Evolutionary conservation across 495 filamentous ascomycete genomes (phyloP), one percentile per base, ranked within the genome.

Genomic region (Aspergillus ostianus): DNA sequence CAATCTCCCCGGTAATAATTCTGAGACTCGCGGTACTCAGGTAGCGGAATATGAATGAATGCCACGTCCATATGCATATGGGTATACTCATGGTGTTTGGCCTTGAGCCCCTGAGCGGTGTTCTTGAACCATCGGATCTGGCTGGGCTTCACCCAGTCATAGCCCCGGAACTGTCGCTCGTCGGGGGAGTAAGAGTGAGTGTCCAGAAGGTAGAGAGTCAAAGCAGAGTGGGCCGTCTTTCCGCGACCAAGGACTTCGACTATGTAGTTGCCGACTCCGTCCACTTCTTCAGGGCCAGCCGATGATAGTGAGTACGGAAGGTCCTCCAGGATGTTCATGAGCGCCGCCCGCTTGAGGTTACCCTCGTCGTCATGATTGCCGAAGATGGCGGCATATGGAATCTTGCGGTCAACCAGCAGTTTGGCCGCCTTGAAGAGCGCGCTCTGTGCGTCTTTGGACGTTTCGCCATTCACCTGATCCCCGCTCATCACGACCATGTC

Each of bases 321-420:
- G 2, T 86, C 83, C 72, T 96, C 85, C 41, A 94, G 85, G 21
- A 98, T 80, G 6, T 84, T 77, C 93, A 98, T 98, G 61, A 90
- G 85, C 5, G 84, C 84, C 5, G 80, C 74, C 21, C 95, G 88
- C 21, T 85, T 82, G 56, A 96, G 80, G 51, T 91, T 82, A 17
- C 90, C 90, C 79, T 97, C 93, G 70, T 98, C 92, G 69, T 98
- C 94, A 72, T 98, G 94, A 69, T 98, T 98, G 47, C 94, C 94
- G 67, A 97, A 96, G 56, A 98, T 98, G 51, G 88, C 85, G 44
- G 92, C 93, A 65, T 93, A 98, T 0, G 94, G 95, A 47, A 97
- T 89, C 63, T 90, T 89, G 68, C 87, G 91, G 67, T 91, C 84
- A 60, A 93, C 88, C 52, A 98, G 84, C 4, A 93, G 78, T 59